Evolutionary conservation across 805 yeast species (phyloP), one percentile per base, ranked within the genome.

Genomic region (Kluyveromyces wickerhamii): DNA sequence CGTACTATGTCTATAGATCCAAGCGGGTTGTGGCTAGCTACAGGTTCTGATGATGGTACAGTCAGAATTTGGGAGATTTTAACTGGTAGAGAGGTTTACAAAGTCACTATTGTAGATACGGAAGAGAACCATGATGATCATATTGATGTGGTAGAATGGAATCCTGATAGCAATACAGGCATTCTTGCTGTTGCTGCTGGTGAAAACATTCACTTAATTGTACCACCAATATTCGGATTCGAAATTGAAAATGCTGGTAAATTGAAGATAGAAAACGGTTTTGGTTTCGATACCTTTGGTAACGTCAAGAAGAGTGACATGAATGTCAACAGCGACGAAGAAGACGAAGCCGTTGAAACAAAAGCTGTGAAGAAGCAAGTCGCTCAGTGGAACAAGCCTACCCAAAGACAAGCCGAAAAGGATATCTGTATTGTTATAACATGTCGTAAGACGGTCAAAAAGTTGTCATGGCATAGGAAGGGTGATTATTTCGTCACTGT

Each of bases 401-500:
- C 76, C 3, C 66, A 66, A 37, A 59, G 72, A 32, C 74, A 72
- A 41, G 79, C 77, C 47, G 65, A 69, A 22, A 65, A 72, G 34
- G 94, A 94, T 36, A 77, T 87, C 24, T 72, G 81, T 12, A 79
- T 84, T 2, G 75, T 83, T 13, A 71, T 92, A 32, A 73, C 81
- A 35, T 68, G 81, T 42, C 58, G 64, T 12, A 72, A 77, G 42
- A 71, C 83, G 1, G 74, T 89, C 42, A 87, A 85, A 61, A 79
- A 77, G 52, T 47, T 92, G 15, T 74, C 95, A 45, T 92, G 98
- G 98, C 98, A 92, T 60, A 72, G 96, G 59, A 82, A 83, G 54
- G 98, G 98, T 51, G 98, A 92, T 65, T 92, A 92, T 57, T 84
- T 92, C 49, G 95, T 89, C 44, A 79, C 94, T 4, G 94, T 86